Conservation (phyloP, 495 filamentous ascomycete genomes). For the Xylaria nigripes region DNA sequence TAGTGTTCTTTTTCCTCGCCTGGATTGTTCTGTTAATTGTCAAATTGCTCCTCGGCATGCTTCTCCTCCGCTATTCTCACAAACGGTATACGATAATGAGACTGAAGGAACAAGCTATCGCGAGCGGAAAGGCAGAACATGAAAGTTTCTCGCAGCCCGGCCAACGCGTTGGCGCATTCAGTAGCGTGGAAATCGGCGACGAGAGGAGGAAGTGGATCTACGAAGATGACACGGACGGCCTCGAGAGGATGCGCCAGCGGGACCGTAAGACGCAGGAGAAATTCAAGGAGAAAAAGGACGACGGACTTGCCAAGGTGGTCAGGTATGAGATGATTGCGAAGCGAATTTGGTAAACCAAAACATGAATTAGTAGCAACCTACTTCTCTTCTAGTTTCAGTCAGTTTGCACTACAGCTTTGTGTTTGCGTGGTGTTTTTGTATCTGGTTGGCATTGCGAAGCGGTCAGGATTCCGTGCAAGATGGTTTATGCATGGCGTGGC, state of each 20-base stretch:
- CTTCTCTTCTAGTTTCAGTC: too few species aligned
- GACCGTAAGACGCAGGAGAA: constrained; percentile 52
- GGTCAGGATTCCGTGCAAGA: background rate
- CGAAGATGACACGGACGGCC: constrained; percentile 67
- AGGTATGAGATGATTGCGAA: constrained; percentile 92
- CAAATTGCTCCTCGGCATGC: constrained; percentile 80
- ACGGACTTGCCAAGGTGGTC: constrained; percentile 60
- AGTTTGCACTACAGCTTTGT: too few species aligned
- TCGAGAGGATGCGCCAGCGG: constrained; percentile 58
- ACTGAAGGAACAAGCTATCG: constrained; percentile 47
- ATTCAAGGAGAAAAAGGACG: constrained; percentile 45
- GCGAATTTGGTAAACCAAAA: constrained; percentile 67
- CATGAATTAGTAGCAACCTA: too few species aligned
- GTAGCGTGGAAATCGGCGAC: constrained; percentile 78
- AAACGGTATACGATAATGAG: constrained; percentile 77
- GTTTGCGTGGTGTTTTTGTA: too few species aligned
- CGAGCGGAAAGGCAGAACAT: constrained; percentile 36
- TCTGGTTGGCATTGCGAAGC: background rate
- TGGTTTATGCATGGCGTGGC: constrained; percentile 3
- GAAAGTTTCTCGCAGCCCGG: constrained; percentile 59
- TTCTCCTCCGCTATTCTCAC: constrained; percentile 63
- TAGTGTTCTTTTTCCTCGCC: constrained; percentile 67
- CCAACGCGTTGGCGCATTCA: constrained; percentile 70
- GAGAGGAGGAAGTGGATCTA: constrained; percentile 83
- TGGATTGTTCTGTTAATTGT: constrained; percentile 72